These are phyloP conservation scores for Penicillium corylophilum DNA, from an alignment of 2,329 filamentous ascomycete genomes.

Conservation along the genomic window DNA sequence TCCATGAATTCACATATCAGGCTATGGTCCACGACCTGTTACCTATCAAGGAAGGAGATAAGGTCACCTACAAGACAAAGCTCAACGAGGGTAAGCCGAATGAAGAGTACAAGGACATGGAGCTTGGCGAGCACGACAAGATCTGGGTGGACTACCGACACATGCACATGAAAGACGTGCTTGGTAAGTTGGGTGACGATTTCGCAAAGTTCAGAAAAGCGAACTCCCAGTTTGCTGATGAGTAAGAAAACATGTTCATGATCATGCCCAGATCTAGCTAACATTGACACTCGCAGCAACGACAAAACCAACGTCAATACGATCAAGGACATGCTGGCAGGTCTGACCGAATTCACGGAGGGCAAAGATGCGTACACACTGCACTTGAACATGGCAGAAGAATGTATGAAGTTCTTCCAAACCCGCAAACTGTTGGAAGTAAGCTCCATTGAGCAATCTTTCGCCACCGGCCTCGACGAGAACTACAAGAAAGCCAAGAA, in stretches of 20 bases:
- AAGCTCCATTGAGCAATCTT: slow-evolving; percentile 81
- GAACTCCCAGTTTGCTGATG: slow-evolving; percentile 87
- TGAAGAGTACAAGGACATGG: slow-evolving; percentile 83
- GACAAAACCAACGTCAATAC: slow-evolving; percentile 76
- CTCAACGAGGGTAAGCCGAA: slow-evolving; percentile 71
- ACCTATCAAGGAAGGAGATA: slow-evolving; percentile 83
- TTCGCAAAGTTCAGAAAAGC: slow-evolving; percentile 89
- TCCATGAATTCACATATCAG: slow-evolving; percentile 98
- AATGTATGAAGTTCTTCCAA: slow-evolving; percentile 94
- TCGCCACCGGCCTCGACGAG: slow-evolving; percentile 90
- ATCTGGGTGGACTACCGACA: slow-evolving; percentile 96
- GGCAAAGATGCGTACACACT: slow-evolving; percentile 94
- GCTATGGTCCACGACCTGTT: slow-evolving; percentile 96
- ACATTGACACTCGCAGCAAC: slow-evolving; percentile 45
- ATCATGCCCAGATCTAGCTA: not conserved
- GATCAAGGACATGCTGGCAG: slow-evolving; percentile 96
- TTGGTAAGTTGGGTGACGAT: slow-evolving; percentile 87
- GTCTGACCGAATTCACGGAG: slow-evolving; percentile 89
- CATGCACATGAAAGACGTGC: slow-evolving; percentile 95
- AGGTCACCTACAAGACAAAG: slow-evolving; percentile 77
- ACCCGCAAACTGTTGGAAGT: slow-evolving; percentile 80
- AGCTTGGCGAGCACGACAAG: slow-evolving; percentile 84
- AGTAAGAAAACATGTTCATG: slow-evolving; percentile 36
- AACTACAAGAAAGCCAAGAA: slow-evolving; percentile 90
- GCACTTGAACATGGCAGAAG: slow-evolving; percentile 93